These are phyloP conservation scores for Metschnikowia colocasiae DNA, from an alignment of 805 yeast genomes.

Conservation along the genomic window DNA sequence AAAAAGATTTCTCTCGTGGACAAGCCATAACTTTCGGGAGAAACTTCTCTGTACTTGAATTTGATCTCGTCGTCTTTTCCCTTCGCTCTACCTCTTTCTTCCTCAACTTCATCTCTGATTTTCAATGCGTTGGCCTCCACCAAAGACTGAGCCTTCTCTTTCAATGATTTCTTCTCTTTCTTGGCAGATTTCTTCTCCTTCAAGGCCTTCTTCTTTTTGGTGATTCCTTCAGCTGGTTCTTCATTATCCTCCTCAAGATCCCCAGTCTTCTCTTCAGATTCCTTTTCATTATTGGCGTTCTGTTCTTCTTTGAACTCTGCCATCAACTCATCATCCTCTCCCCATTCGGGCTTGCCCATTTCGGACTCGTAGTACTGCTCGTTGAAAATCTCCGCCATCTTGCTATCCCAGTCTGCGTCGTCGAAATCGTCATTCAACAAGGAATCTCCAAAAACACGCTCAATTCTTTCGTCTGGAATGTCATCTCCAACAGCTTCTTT, in stretches of 20 bases:
- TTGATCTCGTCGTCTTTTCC: constrained; percentile 37
- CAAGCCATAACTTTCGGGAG: constrained; percentile 90
- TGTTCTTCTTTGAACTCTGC: constrained; percentile 30
- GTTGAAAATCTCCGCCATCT: constrained; percentile 79
- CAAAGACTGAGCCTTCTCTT: constrained; percentile 67
- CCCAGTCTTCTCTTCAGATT: constrained; percentile 6
- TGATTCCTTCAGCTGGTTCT: constrained; percentile 24
- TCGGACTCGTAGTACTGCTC: constrained; percentile 69
- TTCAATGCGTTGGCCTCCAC: constrained; percentile 70
- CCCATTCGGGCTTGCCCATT: constrained; percentile 60
- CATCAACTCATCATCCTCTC: constrained; percentile 38
- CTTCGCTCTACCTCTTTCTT: constrained; percentile 55
- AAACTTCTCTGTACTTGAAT: constrained; percentile 89
- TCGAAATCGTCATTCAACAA: constrained; percentile 85
- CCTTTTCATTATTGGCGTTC: constrained; percentile 20
- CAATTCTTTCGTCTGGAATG: constrained; percentile 54
- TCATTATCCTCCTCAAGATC: constrained; percentile 11
- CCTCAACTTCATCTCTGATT: constrained; percentile 61
- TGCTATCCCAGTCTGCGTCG: constrained; percentile 85
- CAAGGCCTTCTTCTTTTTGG: constrained; percentile 52
- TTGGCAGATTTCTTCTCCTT: constrained; percentile 56
- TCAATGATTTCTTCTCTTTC: constrained; percentile 58
- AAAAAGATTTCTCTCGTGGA: constrained; percentile 79
- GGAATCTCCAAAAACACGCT: constrained; percentile 66
- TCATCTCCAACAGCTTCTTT: constrained; percentile 67